Conservation (phyloP, 164 flowering plant species). For the Chimonanthus salicifolius region DNA sequence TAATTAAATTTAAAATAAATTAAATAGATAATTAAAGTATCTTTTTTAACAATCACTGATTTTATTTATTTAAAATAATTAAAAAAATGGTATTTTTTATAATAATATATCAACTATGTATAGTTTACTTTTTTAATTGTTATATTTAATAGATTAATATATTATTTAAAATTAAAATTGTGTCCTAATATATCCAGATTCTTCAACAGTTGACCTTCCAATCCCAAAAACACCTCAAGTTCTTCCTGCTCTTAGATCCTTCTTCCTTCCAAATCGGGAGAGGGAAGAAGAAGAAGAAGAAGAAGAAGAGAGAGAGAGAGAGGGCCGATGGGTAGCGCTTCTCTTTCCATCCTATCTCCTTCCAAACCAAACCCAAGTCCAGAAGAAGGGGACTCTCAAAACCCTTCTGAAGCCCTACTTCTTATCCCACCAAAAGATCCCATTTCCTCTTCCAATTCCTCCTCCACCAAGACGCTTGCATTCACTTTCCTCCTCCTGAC, state of each 20-base stretch:
- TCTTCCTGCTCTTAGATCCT: background rate
- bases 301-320: background rate
- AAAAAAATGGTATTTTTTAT: too few relatives aligned
- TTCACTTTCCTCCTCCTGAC: conserved; percentile 1
- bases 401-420: conserved; percentile 7
- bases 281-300: background rate
- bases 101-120: too few relatives aligned
- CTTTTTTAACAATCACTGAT: too few relatives aligned
- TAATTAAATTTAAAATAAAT: too few relatives aligned
- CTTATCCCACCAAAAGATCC: background rate
- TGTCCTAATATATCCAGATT: too few relatives aligned
- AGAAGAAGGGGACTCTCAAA: conserved; percentile 1
- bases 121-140: too few relatives aligned
- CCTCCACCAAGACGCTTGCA: background rate
- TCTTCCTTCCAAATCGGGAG: background rate
- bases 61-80: too few relatives aligned
- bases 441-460: background rate
- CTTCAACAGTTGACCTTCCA: too few relatives aligned
- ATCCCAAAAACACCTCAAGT: too few relatives aligned
- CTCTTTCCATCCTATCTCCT: conserved; percentile 13
- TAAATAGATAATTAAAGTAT: too few relatives aligned
- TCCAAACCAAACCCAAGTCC: conserved; percentile 1
- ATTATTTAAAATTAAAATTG: too few relatives aligned
- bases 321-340: conserved; percentile 6
- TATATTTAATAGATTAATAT: too few relatives aligned